These are phyloP conservation scores for Xerocomellus intermedius DNA, from an alignment of 768 basidiomycete species.

Conservation along the genomic window DNA sequence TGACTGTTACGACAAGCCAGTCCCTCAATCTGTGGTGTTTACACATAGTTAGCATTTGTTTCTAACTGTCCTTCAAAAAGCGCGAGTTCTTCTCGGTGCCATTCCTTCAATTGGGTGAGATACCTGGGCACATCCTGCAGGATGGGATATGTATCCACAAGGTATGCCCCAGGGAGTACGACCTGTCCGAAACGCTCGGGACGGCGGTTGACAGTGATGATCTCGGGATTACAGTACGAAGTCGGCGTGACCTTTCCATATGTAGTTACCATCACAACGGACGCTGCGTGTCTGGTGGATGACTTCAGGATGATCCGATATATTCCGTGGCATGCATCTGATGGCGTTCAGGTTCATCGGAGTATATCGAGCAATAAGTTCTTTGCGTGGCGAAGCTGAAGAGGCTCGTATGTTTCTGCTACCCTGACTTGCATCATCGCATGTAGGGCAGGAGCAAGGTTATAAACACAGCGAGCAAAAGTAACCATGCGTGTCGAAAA, in stretches of 20 bases:
- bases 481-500: background rate
- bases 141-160: constrained; percentile 11
- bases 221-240: constrained; percentile 5
- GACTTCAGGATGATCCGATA: background rate
- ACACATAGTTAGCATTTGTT: background rate
- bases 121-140: constrained; percentile 5
- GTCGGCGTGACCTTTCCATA: constrained; percentile 7
- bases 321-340: constrained; percentile 1
- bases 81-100: constrained; percentile 9
- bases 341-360: constrained; percentile 3
- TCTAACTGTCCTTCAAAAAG: constrained; percentile 7
- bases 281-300: constrained; percentile 2
- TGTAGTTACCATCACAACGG: background rate
- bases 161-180: background rate
- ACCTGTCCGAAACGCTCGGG: background rate
- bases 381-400: constrained; percentile 6
- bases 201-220: constrained; percentile 2
- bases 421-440: constrained; percentile 1
- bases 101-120: constrained; percentile 1
- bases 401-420: constrained; percentile 3
- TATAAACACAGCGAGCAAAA: background rate
- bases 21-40: background rate
- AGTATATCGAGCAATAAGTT: constrained; percentile 3
- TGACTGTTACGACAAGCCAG: background rate
- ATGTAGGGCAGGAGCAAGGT: background rate